Conservation (phyloP, 225 moss, liverwort and hornwort species). For the Asterella californica region DNA sequence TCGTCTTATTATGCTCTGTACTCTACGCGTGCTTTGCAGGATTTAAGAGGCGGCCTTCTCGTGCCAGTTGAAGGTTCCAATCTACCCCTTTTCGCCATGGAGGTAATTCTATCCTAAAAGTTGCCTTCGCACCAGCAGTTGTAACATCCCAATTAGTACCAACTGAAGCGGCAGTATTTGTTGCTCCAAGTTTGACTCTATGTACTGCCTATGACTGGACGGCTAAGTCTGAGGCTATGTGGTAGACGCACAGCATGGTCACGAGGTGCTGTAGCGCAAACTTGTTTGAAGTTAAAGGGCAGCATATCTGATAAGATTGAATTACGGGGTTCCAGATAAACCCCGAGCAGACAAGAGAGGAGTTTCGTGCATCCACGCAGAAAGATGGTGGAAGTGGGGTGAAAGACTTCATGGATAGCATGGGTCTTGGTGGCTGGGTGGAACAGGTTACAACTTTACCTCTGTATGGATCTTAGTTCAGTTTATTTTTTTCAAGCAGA, state of each 20-base stretch:
- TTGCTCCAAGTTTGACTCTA: background rate
- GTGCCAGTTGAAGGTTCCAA: constrained; percentile 90
- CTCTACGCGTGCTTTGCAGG: constrained; percentile 42
- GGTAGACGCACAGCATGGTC: too few relatives aligned
- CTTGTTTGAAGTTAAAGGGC: too few relatives aligned
- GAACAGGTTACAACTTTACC: constrained; percentile 55
- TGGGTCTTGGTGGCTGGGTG: constrained; percentile 93
- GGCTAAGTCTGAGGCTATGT: too few relatives aligned
- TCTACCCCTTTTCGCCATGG: constrained; percentile 90
- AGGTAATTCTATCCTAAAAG: constrained; percentile 39
- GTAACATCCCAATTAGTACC: background rate
- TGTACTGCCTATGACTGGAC: too few relatives aligned
- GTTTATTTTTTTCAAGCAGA: background rate
- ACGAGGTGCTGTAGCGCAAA: too few relatives aligned
- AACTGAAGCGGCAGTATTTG: background rate
- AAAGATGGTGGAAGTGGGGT: constrained; percentile 76
- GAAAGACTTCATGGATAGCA: constrained; percentile 92
- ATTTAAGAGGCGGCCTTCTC: constrained; percentile 74
- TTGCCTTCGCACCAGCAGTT: background rate
- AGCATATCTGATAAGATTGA: background rate
- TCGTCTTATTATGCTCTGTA: background rate
- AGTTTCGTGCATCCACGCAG: constrained; percentile 60
- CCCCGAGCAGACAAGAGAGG: constrained; percentile 87
- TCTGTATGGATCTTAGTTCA: too few relatives aligned
- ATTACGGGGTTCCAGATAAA: constrained; percentile 51